Evolutionary conservation across 1,139 yeast species (phyloP), one percentile per base, ranked within the genome.

Genomic region (Ashbya aceris): DNA sequence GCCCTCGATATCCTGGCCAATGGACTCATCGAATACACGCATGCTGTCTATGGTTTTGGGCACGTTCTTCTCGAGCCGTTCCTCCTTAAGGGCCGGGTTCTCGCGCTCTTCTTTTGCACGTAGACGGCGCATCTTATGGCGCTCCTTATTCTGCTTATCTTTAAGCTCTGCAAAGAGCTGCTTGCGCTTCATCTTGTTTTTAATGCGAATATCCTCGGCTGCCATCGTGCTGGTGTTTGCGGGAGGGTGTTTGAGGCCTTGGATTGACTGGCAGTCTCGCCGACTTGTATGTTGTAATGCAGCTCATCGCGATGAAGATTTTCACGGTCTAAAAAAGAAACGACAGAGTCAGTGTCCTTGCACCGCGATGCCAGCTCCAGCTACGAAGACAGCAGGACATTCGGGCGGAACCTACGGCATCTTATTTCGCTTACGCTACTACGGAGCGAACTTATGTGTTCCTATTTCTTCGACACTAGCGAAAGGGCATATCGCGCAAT

Each of bases 1-100:
- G 14, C 91, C 94, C 60, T 84, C 95, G 2, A 82, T 69, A 44
- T 79, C 62, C 9, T 55, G 54, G 26, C 56, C 60, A 11, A 87
- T 83, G 1, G 96, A 85, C 62, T 91, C 97, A 64, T 91, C 98
- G 52, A 65, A 91, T 0, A 82, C 93, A 60, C 98, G 71, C 70
- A 85, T 86, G 45, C 79, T 73, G 54, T 91, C 98, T 42, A 89
- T 79, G 7, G 98, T 93, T 26, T 78, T 82, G 1, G 98, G 93
- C 1, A 85, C 77, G 60, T 89, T 87, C 43, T 73, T 77, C 4
- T 79, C 77, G 39, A 89, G 68, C 62, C 98, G 77, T 59, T 86
- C 81, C 45, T 78, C 87, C 58, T 77, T 83, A 47, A 85, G 66
- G 52, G 79, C 85, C 0, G 96, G 96, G 59, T 89, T 83, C 30